phyloP scores from a whole-genome alignment of 2,329 filamentous ascomycete species.

The Basipetospora chlamydospora region DNA sequence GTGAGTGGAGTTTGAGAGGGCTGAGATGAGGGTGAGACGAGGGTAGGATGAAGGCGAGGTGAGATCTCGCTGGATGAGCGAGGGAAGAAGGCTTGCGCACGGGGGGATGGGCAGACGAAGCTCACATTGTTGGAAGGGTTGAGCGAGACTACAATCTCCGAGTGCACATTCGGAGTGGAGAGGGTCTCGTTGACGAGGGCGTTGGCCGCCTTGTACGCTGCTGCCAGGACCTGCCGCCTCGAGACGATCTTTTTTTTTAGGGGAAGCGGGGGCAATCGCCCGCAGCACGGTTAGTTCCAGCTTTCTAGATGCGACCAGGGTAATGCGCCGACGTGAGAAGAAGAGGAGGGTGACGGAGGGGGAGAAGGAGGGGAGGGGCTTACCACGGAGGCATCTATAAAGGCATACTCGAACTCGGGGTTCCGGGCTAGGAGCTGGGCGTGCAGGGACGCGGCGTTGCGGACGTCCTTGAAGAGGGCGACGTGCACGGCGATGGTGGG shows the following conservation, averaged over 20 bases:
- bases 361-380: conserved; percentile 13
- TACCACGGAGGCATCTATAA: conserved; percentile 75
- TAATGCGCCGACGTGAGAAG: not conserved
- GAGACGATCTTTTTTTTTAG: conserved; percentile 52
- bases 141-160: conserved; percentile 70
- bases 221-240: conserved; percentile 56
- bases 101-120: not conserved
- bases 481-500: conserved; percentile 52
- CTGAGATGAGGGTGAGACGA: too few species aligned
- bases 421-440: conserved; percentile 78
- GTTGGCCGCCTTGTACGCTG: conserved; percentile 63
- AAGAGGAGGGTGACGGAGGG: not conserved
- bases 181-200: conserved; percentile 45
- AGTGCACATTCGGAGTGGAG: conserved; percentile 75
- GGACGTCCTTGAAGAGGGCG: conserved; percentile 59
- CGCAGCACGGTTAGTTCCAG: too few species aligned
- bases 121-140: conserved; percentile 69
- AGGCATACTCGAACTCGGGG: conserved; percentile 77
- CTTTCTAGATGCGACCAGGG: too few species aligned
- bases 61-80: too few species aligned
- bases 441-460: conserved; percentile 65
- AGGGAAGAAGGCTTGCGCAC: not conserved
- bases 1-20: too few species aligned
- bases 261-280: too few species aligned
- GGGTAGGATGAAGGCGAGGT: too few species aligned